Base-by-base conservation (phyloP, 352 stramenopile genomes). In the Globisporangium spinosum region DNA sequence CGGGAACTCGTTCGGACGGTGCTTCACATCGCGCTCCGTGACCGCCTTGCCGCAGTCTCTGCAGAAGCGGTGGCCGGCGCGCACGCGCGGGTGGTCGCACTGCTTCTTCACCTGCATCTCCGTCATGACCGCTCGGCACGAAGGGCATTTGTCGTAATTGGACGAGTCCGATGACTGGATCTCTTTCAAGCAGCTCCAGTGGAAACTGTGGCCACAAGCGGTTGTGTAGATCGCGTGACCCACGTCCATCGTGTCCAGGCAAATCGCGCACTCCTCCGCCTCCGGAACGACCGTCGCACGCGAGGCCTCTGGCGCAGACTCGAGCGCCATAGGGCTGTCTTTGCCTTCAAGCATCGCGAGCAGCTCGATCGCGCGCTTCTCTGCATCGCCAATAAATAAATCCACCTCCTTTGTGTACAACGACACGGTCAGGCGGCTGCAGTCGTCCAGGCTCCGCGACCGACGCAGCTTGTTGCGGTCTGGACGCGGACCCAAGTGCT, bases 51-150 rank as follows among this genome's bases (percentile, higher is more conserved):
- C 87, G 62, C 87, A 95, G 62, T 95, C 87, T 8, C 87, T 77
- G 58, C 87, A 95, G 69, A 91, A 95, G 7, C 82, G 85, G 64
- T 95, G 87, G 27, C 84, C 80, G 13, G 86, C 67, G 6, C 87
- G 83, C 60, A 95, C 87, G n/a, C 87, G 85, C 25, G 87, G 87
- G 67, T 95, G 87, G 64, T 95, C 85, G 63, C 87, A 95, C 58
- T 88, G 74, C 73, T 92, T 90, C 71, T 91, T 93, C 45, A 92
- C 77, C 64, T 95, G 83, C 76, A 95, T 88, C 65, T 95, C 87
- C 27, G 69, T 66, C 87, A 95, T 91, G 12, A 70, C 83, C 2
- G 84, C 65, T 43, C 87, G 84, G 65, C 87, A 95, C 35, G 87
- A 93, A 20, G 87, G 87, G 32, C 87, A 95, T 55, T 94, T 91